Percentiles rank a stretch among this genome's conserved stretches.
Conservation (phyloP, 257 asterid genomes). For the Ocimum tenuiflorum region DNA sequence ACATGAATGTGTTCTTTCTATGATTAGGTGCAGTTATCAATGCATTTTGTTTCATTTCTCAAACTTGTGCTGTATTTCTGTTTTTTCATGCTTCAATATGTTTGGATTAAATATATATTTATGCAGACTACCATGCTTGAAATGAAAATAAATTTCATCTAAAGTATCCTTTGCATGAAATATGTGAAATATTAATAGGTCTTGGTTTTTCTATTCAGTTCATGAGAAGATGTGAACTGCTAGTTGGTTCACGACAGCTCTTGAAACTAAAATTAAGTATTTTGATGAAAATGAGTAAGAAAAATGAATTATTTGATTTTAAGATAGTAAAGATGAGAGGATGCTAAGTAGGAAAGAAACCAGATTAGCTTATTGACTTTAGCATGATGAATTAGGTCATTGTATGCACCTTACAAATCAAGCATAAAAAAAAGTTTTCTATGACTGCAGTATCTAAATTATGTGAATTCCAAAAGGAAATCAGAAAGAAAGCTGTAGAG, state of each 20-base stretch:
- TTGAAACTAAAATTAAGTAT: background rate
- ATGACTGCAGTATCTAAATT: background rate
- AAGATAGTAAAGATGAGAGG: background rate
- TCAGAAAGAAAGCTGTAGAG: background rate
- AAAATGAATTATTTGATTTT: background rate
- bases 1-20: background rate
- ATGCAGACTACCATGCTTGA: too few relatives aligned
- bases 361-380: background rate
- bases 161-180: too few relatives aligned
- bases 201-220: background rate
- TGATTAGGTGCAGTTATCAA: background rate
- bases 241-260: background rate
- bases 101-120: too few relatives aligned
- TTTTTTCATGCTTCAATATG: background rate
- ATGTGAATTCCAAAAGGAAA: background rate
- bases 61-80: background rate
- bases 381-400: conserved; percentile 8
- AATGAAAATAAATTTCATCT: too few relatives aligned
- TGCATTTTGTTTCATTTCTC: background rate
- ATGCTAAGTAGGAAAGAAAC: background rate
- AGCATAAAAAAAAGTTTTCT: background rate
- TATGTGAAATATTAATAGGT: background rate
- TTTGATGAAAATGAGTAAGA: background rate
- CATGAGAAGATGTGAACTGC: background rate
- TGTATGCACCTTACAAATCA: background rate